Percentiles rank a stretch among this genome's conserved stretches.
phyloP scores from a whole-genome alignment of 2,329 filamentous ascomycete species.

The Helminthosporium solani region DNA sequence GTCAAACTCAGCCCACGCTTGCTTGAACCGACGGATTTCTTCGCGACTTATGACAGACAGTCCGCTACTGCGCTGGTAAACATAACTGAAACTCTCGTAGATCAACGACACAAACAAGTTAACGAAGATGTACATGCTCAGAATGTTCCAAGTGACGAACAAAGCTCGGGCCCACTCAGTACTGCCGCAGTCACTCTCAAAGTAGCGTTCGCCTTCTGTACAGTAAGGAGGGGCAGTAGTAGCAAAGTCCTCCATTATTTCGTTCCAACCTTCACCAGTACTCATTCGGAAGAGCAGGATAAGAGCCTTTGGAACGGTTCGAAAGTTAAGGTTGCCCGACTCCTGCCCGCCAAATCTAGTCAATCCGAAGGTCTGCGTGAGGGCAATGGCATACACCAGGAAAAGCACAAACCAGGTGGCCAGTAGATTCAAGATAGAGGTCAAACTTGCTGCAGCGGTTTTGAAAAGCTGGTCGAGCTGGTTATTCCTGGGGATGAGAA shows the following conservation, averaged over 20 bases:
- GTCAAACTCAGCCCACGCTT: constrained; percentile 96
- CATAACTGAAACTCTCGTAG: constrained; percentile 98
- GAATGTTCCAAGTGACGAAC: constrained; percentile 96
- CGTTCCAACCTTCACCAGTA: constrained; percentile 93
- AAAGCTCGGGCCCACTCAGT: constrained; percentile 81
- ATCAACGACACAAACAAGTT: constrained; percentile 98
- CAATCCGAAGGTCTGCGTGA: constrained; percentile 93
- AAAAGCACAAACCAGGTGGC: constrained; percentile 98
- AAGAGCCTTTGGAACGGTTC: constrained; percentile 88
- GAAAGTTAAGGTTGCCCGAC: constrained; percentile 81
- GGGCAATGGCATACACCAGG: constrained; percentile 90
- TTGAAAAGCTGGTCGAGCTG: constrained; percentile 98
- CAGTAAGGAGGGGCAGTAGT: constrained; percentile 77
- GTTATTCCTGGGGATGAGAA: constrained; percentile 94
- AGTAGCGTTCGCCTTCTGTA: constrained; percentile 70
- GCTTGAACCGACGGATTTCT: constrained; percentile 94
- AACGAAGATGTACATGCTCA: constrained; percentile 99
- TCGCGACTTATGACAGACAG: constrained; percentile 86
- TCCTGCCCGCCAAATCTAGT: constrained; percentile 80
- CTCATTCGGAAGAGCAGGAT: constrained; percentile 93
- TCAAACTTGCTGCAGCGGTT: constrained; percentile 90
- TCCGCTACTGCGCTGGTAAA: constrained; percentile 95
- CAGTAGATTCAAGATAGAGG: constrained; percentile 84
- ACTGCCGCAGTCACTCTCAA: constrained; percentile 90
- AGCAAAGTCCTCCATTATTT: constrained; percentile 94